phyloP scores from a whole-genome alignment of 345 rosid genomes.

The Gossypium australe region DNA sequence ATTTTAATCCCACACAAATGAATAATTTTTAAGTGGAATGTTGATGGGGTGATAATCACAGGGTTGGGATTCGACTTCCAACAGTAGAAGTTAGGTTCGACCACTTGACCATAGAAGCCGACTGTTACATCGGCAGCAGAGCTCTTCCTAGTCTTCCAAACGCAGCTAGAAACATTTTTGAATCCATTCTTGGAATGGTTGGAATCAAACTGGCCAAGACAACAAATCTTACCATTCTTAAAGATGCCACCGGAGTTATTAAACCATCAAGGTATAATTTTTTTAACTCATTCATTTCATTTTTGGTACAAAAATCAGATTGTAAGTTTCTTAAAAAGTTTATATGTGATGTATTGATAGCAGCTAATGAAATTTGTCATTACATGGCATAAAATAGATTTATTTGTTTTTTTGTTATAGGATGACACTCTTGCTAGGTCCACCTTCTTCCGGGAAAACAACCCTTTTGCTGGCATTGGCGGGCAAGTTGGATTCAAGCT shows the following conservation, averaged over 20 bases:
- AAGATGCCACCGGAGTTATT: conserved; percentile 65
- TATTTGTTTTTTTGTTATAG: conserved; percentile 16
- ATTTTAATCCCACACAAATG: too few relatives aligned
- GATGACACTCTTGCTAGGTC: conserved; percentile 76
- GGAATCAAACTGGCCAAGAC: conserved; percentile 62
- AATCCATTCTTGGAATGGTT: conserved; percentile 45
- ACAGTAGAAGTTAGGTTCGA: conserved; percentile 78
- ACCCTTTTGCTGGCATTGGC: conserved; percentile 76
- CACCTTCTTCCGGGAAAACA: conserved; percentile 92
- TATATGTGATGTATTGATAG: too few relatives aligned
- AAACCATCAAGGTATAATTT: conserved; percentile 62
- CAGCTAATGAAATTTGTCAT: background rate
- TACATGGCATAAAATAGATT: background rate
- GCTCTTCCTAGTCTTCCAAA: conserved; percentile 85
- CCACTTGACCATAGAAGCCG: conserved; percentile 56
- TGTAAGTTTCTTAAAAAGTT: too few relatives aligned
- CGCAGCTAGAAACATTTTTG: conserved; percentile 55
- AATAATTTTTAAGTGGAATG: too few relatives aligned
- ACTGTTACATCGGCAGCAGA: conserved; percentile 68
- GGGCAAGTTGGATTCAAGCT: conserved; percentile 60
- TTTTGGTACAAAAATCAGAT: too few relatives aligned
- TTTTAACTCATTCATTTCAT: background rate
- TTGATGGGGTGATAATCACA: conserved; percentile 3
- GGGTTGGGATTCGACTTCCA: conserved; percentile 79
- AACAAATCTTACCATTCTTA: conserved; percentile 70